Evolutionary conservation across 2,329 filamentous ascomycete genomes (phyloP).

Genomic region (Verticillium alfalfae): DNA sequence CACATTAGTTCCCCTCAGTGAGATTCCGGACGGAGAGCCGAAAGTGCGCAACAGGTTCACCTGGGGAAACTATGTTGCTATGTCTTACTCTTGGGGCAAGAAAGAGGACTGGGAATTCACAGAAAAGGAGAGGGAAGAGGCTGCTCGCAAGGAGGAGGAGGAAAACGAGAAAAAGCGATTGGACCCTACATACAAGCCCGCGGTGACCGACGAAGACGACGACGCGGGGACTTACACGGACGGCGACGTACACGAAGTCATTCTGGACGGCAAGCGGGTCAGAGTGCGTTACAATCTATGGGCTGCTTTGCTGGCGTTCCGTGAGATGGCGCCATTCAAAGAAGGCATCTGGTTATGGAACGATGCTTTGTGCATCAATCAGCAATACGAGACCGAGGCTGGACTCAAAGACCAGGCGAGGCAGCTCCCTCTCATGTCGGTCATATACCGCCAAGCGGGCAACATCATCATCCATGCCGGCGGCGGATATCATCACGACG

Average conservation of each 20-base stretch:
- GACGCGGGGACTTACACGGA: no score
- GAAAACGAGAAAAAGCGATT: no score
- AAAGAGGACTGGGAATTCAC: no score
- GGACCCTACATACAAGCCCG: no score
- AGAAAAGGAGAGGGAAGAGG: no score
- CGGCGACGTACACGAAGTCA: background rate
- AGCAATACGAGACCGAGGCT: constrained; percentile 13
- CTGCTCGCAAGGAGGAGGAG: no score
- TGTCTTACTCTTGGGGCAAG: constrained; percentile 16
- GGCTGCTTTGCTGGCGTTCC: background rate
- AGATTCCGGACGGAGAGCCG: no score
- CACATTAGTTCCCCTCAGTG: no score
- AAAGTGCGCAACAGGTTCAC: no score
- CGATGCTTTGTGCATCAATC: constrained; percentile 19
- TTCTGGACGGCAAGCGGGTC: background rate
- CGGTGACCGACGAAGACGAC: no score
- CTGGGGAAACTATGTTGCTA: constrained; percentile 8
- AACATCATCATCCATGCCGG: constrained; percentile 18
- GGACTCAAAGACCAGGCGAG: constrained; percentile 2
- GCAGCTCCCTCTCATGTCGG: constrained; percentile 15
- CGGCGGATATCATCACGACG: background rate
- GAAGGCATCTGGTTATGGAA: constrained; percentile 14
- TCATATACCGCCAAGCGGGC: constrained; percentile 15
- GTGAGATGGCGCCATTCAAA: background rate
- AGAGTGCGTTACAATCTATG: background rate